Evolutionary conservation across 176 grass and related monocot species (phyloP), one percentile per base, ranked within the genome.

Genomic region (Rhynchospora breviuscula): DNA sequence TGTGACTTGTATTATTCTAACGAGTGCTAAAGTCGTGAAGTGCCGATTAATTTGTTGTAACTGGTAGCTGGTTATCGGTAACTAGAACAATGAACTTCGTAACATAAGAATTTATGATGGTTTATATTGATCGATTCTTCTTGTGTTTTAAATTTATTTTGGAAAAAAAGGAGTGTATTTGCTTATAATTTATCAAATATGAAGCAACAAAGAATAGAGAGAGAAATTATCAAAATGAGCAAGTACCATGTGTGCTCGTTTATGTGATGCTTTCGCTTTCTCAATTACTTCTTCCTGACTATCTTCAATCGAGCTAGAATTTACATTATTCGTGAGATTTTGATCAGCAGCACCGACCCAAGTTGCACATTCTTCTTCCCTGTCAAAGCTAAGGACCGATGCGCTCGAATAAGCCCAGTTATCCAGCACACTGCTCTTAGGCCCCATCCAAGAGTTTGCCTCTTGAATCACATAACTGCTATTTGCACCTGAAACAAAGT

Each of bases 311-410:
- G 87, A 83, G 54, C 76, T 86, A 17, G 85, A 86, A 66, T 83
- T 87, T 18, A 40, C 8, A 71, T 73, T 53, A 10, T 89, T 46
- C 10, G 47, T 8, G 1, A 74, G 51, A 53, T 85, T 84, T 4
- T 88, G 85, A 10, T 89, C 91, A 11, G 84, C 87, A 79, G 87
- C 90, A 71, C 82, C 65, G 23, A 75, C 81, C 95, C 95, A 98
- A 53, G 86, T 79, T 3, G 90, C 79, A 7, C 90, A 91, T 2
- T 94, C 90, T 14, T 94, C 92, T 2, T 91, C 92, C 0, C 65
- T 84, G 31, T 98, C 95, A 18, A 98, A 98, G 82, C 92, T 91
- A 81, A 98, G 92, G 53, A 98, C 89, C 57, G 92, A 98, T 52
- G 95, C 89, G 87, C 84, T 91, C 5, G 95, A 93, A 88, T 85